phyloP scores from a whole-genome alignment of 2,329 filamentous ascomycete species.

The Alternaria sp. region DNA sequence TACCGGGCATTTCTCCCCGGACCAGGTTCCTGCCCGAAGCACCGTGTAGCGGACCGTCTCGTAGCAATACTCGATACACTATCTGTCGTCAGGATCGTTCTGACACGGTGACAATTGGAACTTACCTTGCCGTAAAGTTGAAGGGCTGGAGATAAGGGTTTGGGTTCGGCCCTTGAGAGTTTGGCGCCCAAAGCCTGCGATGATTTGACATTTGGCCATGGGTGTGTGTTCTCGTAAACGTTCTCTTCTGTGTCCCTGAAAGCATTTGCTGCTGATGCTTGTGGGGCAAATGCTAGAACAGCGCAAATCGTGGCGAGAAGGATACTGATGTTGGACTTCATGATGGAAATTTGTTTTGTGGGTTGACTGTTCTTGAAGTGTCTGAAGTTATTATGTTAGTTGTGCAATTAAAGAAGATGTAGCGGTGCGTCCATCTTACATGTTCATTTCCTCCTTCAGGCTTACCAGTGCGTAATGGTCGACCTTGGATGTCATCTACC shows the following conservation, averaged over 20 bases:
- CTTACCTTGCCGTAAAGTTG: background rate
- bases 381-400: background rate
- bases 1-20: background rate
- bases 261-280: background rate
- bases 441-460: background rate
- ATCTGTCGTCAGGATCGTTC: background rate
- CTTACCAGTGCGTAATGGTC: background rate
- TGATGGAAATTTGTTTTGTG: background rate
- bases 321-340: background rate
- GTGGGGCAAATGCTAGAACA: background rate
- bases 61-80: background rate
- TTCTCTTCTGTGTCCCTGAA: background rate
- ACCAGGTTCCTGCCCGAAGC: background rate
- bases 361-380: no score
- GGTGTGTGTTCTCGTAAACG: background rate
- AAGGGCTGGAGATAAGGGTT: background rate
- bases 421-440: background rate
- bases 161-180: background rate
- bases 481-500: background rate
- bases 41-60: background rate
- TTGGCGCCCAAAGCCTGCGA: background rate
- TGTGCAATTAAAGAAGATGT: background rate
- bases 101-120: background rate
- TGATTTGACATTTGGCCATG: background rate
- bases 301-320: background rate